A percentile compares a stretch with the other conserved stretches of the same genome.
phyloP scores from a whole-genome alignment of 148 eudicot species.

The Limonium bicolor region DNA sequence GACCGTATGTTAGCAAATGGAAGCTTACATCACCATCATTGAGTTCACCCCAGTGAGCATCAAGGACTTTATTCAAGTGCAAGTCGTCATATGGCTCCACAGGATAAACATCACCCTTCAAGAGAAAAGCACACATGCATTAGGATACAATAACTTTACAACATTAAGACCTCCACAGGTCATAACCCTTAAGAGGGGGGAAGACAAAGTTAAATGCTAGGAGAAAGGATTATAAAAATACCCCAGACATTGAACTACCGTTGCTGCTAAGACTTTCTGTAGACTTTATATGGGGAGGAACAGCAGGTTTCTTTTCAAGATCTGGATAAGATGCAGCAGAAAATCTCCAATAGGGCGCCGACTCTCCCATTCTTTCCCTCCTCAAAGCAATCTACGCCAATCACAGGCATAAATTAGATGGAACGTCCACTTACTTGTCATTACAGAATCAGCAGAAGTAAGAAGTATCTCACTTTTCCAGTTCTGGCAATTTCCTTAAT shows the following conservation, averaged over 20 bases:
- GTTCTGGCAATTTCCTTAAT: conserved; percentile 82
- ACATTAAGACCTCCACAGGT: neutral
- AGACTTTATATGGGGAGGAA: conserved; percentile 12
- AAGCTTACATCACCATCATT: conserved; percentile 69
- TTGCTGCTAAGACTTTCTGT: conserved; percentile 21
- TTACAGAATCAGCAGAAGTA: neutral
- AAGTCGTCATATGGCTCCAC: conserved; percentile 50
- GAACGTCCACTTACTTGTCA: too few species aligned
- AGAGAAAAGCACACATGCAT: conserved; percentile 3
- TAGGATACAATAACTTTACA: neutral
- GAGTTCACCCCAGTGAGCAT: conserved; percentile 94
- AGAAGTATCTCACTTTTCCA: conserved; percentile 50
- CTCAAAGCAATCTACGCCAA: conserved; percentile 58
- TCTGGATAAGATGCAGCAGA: conserved; percentile 92
- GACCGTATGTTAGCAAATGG: neutral
- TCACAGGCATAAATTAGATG: neutral
- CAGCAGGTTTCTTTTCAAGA: conserved; percentile 25
- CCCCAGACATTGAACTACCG: conserved; percentile 23
- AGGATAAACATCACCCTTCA: conserved; percentile 95
- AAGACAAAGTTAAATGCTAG: neutral
- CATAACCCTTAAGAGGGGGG: neutral
- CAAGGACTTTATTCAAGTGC: conserved; percentile 51
- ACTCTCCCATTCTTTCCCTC: conserved; percentile 74
- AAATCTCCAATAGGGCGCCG: conserved; percentile 91
- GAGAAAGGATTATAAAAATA: conserved; percentile 9